These are phyloP conservation scores for Elaphomyces granulatus DNA, from an alignment of 495 filamentous ascomycete species.

Conservation along the genomic window DNA sequence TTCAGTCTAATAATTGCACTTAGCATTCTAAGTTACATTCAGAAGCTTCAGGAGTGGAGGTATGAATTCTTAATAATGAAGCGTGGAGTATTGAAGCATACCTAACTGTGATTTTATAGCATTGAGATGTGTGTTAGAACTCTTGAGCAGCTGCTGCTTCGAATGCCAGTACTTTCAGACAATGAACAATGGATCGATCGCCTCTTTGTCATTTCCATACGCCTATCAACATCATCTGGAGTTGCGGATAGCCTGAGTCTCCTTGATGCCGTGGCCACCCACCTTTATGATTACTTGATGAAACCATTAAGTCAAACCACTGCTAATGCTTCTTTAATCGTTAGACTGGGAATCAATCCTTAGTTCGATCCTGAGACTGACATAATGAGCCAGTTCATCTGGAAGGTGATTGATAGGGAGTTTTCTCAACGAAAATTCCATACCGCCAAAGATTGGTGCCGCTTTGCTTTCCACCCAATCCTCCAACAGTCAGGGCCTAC, in stretches of 20 bases:
- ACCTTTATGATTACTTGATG: slow-evolving; percentile 18
- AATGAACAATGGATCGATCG: slow-evolving; percentile 46
- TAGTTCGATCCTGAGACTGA: background rate
- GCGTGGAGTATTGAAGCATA: no score
- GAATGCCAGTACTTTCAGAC: slow-evolving; percentile 26
- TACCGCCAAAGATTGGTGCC: slow-evolving; percentile 55
- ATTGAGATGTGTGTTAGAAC: slow-evolving; percentile 32
- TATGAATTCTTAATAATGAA: no score
- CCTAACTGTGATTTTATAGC: slow-evolving; percentile 18
- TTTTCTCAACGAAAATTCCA: slow-evolving; percentile 38
- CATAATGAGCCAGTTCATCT: slow-evolving; percentile 13
- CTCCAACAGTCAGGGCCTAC: slow-evolving; percentile 48
- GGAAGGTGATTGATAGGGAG: slow-evolving; percentile 54
- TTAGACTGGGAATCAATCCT: slow-evolving; percentile 21
- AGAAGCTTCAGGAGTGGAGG: slow-evolving; percentile 40
- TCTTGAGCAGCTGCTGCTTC: slow-evolving; percentile 44
- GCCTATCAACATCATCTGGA: slow-evolving; percentile 32
- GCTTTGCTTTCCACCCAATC: slow-evolving; percentile 45
- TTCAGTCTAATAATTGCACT: no score
- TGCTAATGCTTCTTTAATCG: slow-evolving; percentile 57
- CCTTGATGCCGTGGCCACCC: slow-evolving; percentile 26
- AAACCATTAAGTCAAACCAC: slow-evolving; percentile 36
- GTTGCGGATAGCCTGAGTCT: slow-evolving; percentile 10
- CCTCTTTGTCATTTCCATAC: slow-evolving; percentile 45
- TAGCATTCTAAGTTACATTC: slow-evolving; percentile 52